Base-by-base conservation (phyloP, 2,329 filamentous ascomycete species). In the Elsinoe necatrix region DNA sequence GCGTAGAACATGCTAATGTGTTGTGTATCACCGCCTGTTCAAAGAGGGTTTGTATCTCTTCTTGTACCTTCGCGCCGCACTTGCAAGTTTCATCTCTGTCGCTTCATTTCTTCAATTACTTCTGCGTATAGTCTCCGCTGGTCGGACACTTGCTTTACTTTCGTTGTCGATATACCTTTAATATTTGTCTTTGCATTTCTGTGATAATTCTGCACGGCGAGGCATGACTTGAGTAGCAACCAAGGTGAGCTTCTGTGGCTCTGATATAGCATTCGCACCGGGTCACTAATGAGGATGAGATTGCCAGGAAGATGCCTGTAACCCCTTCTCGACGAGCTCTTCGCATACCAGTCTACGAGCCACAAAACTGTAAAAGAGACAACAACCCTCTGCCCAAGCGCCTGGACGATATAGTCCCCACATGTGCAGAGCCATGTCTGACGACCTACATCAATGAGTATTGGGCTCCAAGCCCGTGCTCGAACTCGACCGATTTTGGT, bases 391-490 rank as follows among this genome's bases (percentile, higher is more conserved):
- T 56, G 25, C 42, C 54, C n/a, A 45, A 45, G 16, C 23, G 42
- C 12, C 42, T 67, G 4, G 63, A 63, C 41, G 43, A 51, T 29
- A 54, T 58, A 8, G 59, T 69, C 11, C 66, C 67, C 18, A 34
- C 39, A 5, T 70, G 68, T 52, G 68, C 68, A 3, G 61, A 64
- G 25, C 27, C 61, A 20, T 70, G 68, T 52, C 55, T 69, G 1
- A 56, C 57, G 5, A 56, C 59, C 12, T 65, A 64, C 35, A 61
- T 68, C 34, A 41, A 48, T 14, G 48, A 63, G 31, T 54, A 62
- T 23, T 68, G 60, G 45, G 34, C 56, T 2, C 51, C 59, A 2
- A 23, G 34, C 37, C 16, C 54, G 2, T 57, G 47, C 35, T 66
- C 64, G 29, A 43, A 57, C 2, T 37, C 55, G 4, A 54, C 57